phyloP scores from a whole-genome alignment of 2,329 filamentous ascomycete species.

The Paecilomyces fulvus region DNA sequence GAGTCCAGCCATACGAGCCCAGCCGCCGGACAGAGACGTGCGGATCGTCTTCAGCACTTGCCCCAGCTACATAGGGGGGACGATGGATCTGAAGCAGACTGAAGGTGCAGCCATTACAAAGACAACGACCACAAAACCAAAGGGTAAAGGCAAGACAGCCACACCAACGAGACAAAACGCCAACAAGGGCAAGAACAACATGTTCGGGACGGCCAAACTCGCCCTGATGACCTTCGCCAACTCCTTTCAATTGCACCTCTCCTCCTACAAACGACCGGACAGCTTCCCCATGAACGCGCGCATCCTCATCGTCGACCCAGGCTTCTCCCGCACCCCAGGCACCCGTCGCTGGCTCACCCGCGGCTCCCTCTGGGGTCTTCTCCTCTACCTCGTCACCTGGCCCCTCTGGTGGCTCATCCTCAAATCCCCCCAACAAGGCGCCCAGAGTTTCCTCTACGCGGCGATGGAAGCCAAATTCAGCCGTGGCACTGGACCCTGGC shows the following conservation, averaged over 20 bases:
- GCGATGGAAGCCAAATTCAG: slow-evolving; percentile 71
- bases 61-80: slow-evolving; percentile 74
- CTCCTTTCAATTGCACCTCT: slow-evolving; percentile 86
- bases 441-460: slow-evolving; percentile 78
- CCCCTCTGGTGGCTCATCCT: slow-evolving; percentile 77
- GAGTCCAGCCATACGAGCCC: slow-evolving; percentile 78
- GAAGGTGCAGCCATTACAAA: slow-evolving; percentile 1
- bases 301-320: slow-evolving; percentile 81
- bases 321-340: slow-evolving; percentile 74
- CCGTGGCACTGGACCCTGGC: slow-evolving; percentile 55
- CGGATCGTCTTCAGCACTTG: slow-evolving; percentile 81
- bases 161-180: slow-evolving; percentile 14
- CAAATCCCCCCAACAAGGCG: slow-evolving; percentile 74
- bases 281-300: slow-evolving; percentile 71
- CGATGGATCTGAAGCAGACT: slow-evolving; percentile 43
- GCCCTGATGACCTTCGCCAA: slow-evolving; percentile 83
- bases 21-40: slow-evolving; percentile 90
- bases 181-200: slow-evolving; percentile 5
- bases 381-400: slow-evolving; percentile 69
- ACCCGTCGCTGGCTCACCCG: slow-evolving; percentile 79
- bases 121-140: slow-evolving; percentile 19
- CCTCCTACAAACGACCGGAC: slow-evolving; percentile 76
- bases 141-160: slow-evolving; percentile 29
- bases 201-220: slow-evolving; percentile 60
- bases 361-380: slow-evolving; percentile 71